Base-by-base conservation (phyloP, 2,329 filamentous ascomycete species). In the Hymenoscyphus occultus region DNA sequence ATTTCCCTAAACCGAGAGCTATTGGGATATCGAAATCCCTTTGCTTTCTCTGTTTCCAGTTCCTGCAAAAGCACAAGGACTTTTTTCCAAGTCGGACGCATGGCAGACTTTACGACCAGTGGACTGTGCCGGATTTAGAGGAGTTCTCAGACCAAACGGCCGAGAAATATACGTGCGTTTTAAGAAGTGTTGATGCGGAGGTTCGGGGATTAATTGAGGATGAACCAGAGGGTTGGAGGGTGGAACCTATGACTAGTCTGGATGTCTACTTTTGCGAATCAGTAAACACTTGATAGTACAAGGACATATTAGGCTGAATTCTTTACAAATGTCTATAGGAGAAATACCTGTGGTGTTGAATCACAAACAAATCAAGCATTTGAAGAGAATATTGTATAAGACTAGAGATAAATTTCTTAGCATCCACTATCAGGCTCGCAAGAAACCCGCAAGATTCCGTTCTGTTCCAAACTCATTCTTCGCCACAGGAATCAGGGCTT, bases 31-130 rank as follows among this genome's bases (percentile, higher is more conserved):
- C 65, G 0, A 67, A 67, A 19, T 67, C 45, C 32, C 63, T 67
- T 3, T 67, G 65, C 28, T 67, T 61, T n/a, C 63, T 67, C n/a
- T 67, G 65, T 16, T 67, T 59, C 28, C 65, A 60, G 2, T 67
- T 65, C 22, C 35, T 67, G 9, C 42, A 32, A 7, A 61, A 59
- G 7, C 65, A 67, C 35, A 19, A 57, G 12, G n/a, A 10, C 2
- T 65, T 65, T 48, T 67, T 65, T 42, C 65, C 65, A 2, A 64
- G 60, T 22, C 63, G 61, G 19, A 67, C 65, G 19, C 65, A 67
- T 59, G 65, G 65, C 2, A 59, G 61, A 28, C 28, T 65, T 2
- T 67, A 62, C 59, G 65, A 67, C 59, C 65, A 67, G 57, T 67
- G 65, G 65, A 67, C 63, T 1, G 31, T 67, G 1, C 65, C 65